Conservation (phyloP, 2,329 filamentous ascomycete species). For the Orbilia ellipsospora region DNA sequence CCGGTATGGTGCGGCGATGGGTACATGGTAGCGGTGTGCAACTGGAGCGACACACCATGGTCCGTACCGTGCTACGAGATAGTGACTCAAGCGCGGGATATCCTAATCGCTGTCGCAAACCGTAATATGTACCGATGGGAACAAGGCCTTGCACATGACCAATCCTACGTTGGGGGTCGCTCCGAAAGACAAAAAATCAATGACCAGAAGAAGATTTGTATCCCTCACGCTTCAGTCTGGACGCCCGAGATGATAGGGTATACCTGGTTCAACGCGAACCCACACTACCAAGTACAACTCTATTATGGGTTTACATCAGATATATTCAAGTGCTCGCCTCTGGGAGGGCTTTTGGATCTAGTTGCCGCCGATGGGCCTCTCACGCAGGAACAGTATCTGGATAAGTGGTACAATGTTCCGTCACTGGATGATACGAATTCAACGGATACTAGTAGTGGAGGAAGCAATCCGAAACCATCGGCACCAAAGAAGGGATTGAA, state of each 20-base stretch:
- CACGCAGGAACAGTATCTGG: constrained; percentile 28
- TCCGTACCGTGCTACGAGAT: constrained; percentile 15
- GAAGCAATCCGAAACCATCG: neutral
- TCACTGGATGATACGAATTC: neutral
- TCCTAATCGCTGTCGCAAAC: constrained; percentile 24
- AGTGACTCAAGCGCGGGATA: constrained; percentile 21
- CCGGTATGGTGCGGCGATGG: constrained; percentile 13
- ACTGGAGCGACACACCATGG: constrained; percentile 30
- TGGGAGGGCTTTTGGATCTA: neutral
- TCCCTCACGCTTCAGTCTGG: constrained; percentile 23
- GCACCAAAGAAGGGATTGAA: neutral
- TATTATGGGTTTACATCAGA: constrained; percentile 24
- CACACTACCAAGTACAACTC: constrained; percentile 25
- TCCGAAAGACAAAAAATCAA: constrained; percentile 20
- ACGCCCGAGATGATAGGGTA: constrained; percentile 32
- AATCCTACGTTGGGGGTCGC: neutral
- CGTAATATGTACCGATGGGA: constrained; percentile 12
- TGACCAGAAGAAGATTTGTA: constrained; percentile 39
- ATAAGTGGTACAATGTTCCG: constrained; percentile 27
- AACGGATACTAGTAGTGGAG: neutral
- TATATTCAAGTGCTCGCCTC: neutral
- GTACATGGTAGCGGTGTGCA: constrained; percentile 33
- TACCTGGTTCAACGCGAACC: constrained; percentile 32
- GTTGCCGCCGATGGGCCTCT: neutral
- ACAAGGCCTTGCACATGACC: neutral